Conservation (phyloP, 2,329 filamentous ascomycete species). For the Aspergillus fijiensis region DNA sequence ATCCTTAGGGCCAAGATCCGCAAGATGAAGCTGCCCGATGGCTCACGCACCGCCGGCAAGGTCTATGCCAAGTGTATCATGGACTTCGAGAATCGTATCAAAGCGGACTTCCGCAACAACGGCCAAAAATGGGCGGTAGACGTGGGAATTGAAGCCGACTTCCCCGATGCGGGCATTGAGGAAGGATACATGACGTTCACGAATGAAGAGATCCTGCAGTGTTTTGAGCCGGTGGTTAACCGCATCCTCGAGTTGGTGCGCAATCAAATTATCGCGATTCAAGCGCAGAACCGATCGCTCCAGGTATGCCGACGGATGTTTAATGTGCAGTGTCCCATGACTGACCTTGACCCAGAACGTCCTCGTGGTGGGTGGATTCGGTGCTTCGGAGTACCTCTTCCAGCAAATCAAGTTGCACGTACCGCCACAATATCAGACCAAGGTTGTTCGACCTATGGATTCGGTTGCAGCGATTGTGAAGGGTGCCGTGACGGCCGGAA, state of each 20-base stretch:
- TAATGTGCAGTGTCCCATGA: neutral
- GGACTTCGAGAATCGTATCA: constrained; percentile 99
- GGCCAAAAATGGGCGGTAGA: constrained; percentile 99
- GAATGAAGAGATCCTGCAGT: constrained; percentile 98
- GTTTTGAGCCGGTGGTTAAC: constrained; percentile 98
- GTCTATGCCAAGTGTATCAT: constrained; percentile 99
- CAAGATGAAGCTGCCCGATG: constrained; percentile 98
- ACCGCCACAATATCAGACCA: constrained; percentile 95
- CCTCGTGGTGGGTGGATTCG: constrained; percentile 94
- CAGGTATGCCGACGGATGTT: constrained; percentile 57
- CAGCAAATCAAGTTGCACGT: constrained; percentile 99
- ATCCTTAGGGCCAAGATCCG: constrained; percentile 95
- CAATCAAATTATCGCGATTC: constrained; percentile 98
- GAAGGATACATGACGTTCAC: constrained; percentile 99
- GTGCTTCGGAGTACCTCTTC: constrained; percentile 97
- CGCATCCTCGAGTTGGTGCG: constrained; percentile 91
- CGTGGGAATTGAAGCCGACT: constrained; percentile 97
- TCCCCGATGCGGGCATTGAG: constrained; percentile 95
- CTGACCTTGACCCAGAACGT: constrained; percentile 64
- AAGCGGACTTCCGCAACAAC: constrained; percentile 98
- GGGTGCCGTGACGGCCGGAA: constrained; percentile 94
- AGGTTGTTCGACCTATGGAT: constrained; percentile 98
- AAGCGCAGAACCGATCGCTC: constrained; percentile 88
- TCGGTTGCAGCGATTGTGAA: constrained; percentile 98
- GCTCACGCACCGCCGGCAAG: constrained; percentile 93